Conservation (phyloP, 2,329 filamentous ascomycete genomes). For the Penicillium fuscoglaucum region DNA sequence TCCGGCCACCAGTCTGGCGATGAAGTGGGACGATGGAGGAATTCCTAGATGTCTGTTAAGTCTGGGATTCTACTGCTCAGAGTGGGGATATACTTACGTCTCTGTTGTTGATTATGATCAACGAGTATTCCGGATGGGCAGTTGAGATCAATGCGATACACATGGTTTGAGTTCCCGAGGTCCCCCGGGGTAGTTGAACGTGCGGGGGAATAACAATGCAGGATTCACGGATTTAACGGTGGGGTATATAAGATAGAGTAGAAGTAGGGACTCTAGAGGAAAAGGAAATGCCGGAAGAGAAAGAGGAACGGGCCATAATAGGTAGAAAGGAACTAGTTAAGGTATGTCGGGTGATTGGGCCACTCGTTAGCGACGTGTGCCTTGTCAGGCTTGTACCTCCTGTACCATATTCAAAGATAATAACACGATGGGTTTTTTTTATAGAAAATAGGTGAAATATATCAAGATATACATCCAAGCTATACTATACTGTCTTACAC, state of each 20-base stretch:
- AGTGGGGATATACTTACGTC: constrained; percentile 53
- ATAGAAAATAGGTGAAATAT: not conserved
- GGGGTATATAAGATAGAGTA: not conserved
- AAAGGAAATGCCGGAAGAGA: not conserved
- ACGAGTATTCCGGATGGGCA: constrained; percentile 70
- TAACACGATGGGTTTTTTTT: not conserved
- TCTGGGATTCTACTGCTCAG: not conserved
- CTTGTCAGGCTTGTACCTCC: not conserved
- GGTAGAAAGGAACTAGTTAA: not conserved
- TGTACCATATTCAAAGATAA: not conserved
- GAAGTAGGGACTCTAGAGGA: no score
- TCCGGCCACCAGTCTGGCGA: constrained; percentile 60
- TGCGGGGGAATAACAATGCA: constrained; percentile 1
- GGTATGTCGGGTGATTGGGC: constrained; percentile 6
- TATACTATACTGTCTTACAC: not conserved
- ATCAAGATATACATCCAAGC: not conserved
- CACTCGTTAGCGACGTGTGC: not conserved
- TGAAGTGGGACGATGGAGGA: constrained; percentile 61
- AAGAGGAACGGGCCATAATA: not conserved
- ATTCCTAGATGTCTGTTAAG: constrained; percentile 53
- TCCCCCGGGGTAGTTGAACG: not conserved
- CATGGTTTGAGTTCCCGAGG: constrained; percentile 55
- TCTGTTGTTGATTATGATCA: constrained; percentile 75
- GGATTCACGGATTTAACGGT: not conserved
- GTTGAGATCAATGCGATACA: constrained; percentile 77